Percentiles rank a stretch among this genome's conserved stretches.
These are phyloP conservation scores for Kokia cookei DNA, from an alignment of 441 rosid species.

Conservation along the genomic window DNA sequence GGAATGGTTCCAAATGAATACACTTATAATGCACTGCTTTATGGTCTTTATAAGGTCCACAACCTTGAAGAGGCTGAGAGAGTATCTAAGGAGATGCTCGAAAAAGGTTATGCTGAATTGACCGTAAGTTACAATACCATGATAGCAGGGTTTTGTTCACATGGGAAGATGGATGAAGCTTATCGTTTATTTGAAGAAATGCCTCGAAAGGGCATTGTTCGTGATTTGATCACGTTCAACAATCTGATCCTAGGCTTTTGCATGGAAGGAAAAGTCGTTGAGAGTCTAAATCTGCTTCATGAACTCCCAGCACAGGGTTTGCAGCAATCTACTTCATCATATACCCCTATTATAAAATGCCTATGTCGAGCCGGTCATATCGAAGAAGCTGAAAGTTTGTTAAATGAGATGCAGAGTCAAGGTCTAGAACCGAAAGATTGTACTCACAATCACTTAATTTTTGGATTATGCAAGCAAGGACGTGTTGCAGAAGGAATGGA, in stretches of 20 bases:
- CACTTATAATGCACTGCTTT: constrained; percentile 33
- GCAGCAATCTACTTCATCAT: constrained; percentile 26
- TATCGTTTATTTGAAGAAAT: constrained; percentile 40
- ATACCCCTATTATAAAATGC: constrained; percentile 22
- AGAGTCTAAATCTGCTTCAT: constrained; percentile 27
- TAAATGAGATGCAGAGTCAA: constrained; percentile 24
- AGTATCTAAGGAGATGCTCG: constrained; percentile 6
- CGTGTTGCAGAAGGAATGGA: constrained; percentile 24
- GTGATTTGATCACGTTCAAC: constrained; percentile 39
- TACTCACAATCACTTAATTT: constrained; percentile 16
- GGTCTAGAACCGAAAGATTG: constrained; percentile 22
- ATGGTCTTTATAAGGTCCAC: constrained; percentile 26
- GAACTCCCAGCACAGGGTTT: constrained; percentile 40
- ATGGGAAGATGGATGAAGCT: constrained; percentile 38
- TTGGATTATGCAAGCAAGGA: constrained; percentile 22
- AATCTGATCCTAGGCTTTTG: constrained; percentile 21
- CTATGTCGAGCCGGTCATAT: constrained; percentile 25
- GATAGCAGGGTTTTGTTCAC: constrained; percentile 42
- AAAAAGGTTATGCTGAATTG: constrained; percentile 36
- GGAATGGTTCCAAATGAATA: constrained; percentile 34
- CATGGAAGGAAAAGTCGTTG: constrained; percentile 22
- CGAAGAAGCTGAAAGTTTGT: constrained; percentile 25
- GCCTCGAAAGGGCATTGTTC: constrained; percentile 43
- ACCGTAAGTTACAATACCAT: constrained; percentile 41
- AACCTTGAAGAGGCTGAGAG: constrained; percentile 25